These are phyloP conservation scores for Dovyalis caffra DNA, from an alignment of 345 rosid species.

Conservation along the genomic window DNA sequence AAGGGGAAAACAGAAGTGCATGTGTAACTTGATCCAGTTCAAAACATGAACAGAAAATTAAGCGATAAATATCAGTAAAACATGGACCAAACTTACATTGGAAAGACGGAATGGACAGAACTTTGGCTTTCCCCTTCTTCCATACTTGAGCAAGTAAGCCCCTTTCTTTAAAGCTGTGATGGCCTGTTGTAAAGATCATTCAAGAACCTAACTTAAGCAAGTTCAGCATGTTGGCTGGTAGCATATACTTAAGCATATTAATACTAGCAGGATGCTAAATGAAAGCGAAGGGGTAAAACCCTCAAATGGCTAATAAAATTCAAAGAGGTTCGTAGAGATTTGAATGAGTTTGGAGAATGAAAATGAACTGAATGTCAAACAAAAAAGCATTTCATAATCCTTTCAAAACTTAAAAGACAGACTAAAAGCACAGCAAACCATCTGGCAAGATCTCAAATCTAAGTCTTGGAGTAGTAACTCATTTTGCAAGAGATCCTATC, in stretches of 20 bases:
- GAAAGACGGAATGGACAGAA: constrained; percentile 98
- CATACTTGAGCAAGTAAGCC: constrained; percentile 91
- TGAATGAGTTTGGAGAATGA: neutral
- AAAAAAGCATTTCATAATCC: neutral
- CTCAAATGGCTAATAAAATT: neutral
- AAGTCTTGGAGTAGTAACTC: neutral
- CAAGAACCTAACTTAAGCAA: constrained; percentile 26
- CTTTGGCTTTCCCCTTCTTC: constrained; percentile 98
- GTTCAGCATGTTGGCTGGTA: constrained; percentile 22
- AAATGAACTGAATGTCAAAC: neutral
- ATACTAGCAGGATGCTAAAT: constrained; percentile 10
- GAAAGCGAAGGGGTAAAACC: neutral
- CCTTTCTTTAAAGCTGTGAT: constrained; percentile 96
- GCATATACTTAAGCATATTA: constrained; percentile 9
- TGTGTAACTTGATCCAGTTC: neutral
- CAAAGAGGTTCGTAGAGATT: neutral
- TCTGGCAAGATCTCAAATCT: neutral
- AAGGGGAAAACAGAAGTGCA: neutral
- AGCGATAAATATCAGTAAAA: neutral
- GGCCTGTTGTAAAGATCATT: constrained; percentile 62
- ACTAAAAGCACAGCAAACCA: neutral
- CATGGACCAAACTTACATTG: constrained; percentile 55
- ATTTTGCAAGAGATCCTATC: neutral
- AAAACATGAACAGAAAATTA: neutral
- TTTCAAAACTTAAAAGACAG: neutral